Evolutionary conservation across 2,329 filamentous ascomycete genomes (phyloP).

Genomic region (Ceratocystis variospora): DNA sequence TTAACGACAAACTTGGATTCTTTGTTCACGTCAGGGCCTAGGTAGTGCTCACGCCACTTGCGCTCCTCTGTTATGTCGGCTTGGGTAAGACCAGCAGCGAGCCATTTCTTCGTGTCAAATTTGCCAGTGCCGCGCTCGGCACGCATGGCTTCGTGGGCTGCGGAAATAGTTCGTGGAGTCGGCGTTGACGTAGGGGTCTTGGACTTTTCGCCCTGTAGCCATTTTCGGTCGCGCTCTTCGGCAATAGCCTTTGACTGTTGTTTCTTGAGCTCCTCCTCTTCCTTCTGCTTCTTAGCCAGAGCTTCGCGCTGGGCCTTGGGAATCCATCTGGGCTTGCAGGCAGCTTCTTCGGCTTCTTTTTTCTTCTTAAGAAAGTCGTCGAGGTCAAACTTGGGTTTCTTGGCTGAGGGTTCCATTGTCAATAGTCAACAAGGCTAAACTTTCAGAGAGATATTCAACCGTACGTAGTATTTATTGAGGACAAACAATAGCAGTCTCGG

Average conservation of each 20-base stretch:
- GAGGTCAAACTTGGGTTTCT: conserved; percentile 52
- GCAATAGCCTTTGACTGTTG: conserved; percentile 14
- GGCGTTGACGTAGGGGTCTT: not conserved
- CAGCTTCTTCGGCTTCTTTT: conserved; percentile 69
- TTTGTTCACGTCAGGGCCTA: conserved; percentile 76
- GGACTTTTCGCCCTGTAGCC: conserved; percentile 15
- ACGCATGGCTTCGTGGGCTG: conserved; percentile 20
- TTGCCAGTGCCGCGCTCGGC: conserved; percentile 18
- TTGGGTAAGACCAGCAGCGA: conserved; percentile 18
- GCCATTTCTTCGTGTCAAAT: conserved; percentile 17
- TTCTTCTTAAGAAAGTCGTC: conserved; percentile 78
- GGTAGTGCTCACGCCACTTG: conserved; percentile 67
- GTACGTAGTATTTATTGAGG: not conserved
- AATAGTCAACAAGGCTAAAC: not conserved
- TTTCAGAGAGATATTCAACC: not conserved
- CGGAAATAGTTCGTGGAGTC: conserved; percentile 13
- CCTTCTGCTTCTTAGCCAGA: conserved; percentile 64
- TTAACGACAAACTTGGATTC: conserved; percentile 79
- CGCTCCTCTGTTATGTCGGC: conserved; percentile 57
- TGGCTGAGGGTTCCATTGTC: conserved; percentile 19
- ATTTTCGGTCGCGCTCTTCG: conserved; percentile 17
- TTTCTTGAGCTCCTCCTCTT: conserved; percentile 38
- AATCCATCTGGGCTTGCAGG: conserved; percentile 77
- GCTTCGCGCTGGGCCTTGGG: conserved; percentile 71
- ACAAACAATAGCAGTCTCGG: not conserved